A percentile compares a stretch with the other conserved stretches of the same genome.
Evolutionary conservation across 1,139 yeast species (phyloP).

Genomic region (Candida gigantensis): DNA sequence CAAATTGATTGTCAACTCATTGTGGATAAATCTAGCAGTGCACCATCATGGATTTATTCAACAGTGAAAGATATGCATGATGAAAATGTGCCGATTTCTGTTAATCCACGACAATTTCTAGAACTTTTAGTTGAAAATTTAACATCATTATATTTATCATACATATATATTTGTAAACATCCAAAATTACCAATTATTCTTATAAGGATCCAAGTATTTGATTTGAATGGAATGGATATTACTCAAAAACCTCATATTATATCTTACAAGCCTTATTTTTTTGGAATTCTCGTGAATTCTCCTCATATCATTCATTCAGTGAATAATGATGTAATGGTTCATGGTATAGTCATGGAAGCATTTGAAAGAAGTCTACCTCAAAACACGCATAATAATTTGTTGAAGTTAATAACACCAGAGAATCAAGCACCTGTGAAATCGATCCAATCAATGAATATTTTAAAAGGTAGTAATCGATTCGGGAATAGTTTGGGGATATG

Average conservation of each 20-base stretch:
- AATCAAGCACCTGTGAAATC: conserved; percentile 54
- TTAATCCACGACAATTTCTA: conserved; percentile 50
- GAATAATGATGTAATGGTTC: conserved; percentile 41
- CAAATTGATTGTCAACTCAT: conserved; percentile 69
- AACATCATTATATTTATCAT: conserved; percentile 51
- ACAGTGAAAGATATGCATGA: conserved; percentile 46
- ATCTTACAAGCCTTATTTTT: conserved; percentile 60
- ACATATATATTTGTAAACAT: conserved; percentile 67
- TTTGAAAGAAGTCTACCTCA: conserved; percentile 55
- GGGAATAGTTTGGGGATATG: conserved; percentile 65
- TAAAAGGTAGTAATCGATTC: conserved; percentile 66
- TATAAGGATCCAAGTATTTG: conserved; percentile 69
- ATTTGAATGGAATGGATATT: conserved; percentile 26
- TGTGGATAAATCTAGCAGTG: conserved; percentile 40
- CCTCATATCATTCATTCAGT: conserved; percentile 66
- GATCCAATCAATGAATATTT: conserved; percentile 52
- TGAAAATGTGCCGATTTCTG: conserved; percentile 33
- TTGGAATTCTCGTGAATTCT: conserved; percentile 68
- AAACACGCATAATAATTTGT: conserved; percentile 28
- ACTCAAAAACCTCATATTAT: conserved; percentile 41
- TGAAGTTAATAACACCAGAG: conserved; percentile 25
- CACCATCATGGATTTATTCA: conserved; percentile 62
- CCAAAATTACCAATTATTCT: conserved; percentile 61
- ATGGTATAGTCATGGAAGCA: conserved; percentile 59
- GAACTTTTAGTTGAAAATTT: conserved; percentile 49